phyloP scores from a whole-genome alignment of 2,329 filamentous ascomycete genomes.

The Ophiobolus disseminans region DNA sequence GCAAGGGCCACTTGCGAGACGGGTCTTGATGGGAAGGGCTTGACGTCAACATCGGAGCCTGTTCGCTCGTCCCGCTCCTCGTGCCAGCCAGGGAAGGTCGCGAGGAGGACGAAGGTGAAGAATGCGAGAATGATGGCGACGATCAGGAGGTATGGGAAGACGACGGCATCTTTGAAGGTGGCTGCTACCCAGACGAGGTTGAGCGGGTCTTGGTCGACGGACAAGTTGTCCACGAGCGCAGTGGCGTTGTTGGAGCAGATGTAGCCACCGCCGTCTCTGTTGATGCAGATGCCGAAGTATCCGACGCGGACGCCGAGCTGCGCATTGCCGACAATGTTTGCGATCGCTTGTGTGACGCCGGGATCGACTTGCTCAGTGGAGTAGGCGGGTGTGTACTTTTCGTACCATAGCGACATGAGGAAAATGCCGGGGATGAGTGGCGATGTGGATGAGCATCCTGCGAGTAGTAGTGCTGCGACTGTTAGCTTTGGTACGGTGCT shows the following conservation, averaged over 20 bases:
- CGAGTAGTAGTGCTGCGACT: conserved; percentile 78
- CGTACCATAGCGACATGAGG: conserved; percentile 96
- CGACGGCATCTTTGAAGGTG: conserved; percentile 98
- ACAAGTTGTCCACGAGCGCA: conserved; percentile 85
- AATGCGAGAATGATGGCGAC: conserved; percentile 98
- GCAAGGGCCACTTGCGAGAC: conserved; percentile 93
- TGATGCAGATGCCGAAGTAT: conserved; percentile 98
- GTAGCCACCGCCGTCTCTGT: conserved; percentile 87
- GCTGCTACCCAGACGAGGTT: conserved; percentile 97
- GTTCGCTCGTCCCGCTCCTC: conserved; percentile 79
- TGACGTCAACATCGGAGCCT: conserved; percentile 87
- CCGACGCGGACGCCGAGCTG: conserved; percentile 89
- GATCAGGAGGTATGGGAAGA: conserved; percentile 98
- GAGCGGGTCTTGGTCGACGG: conserved; percentile 89
- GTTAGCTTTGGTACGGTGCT: conserved; percentile 31
- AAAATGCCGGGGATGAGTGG: conserved; percentile 95
- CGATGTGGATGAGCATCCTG: conserved; percentile 95
- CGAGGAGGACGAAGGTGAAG: conserved; percentile 90
- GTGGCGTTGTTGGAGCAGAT: conserved; percentile 98
- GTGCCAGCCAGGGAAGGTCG: conserved; percentile 97
- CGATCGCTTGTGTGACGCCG: conserved; percentile 81
- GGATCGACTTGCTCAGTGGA: conserved; percentile 90
- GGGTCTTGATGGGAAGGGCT: conserved; percentile 89
- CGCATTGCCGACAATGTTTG: conserved; percentile 86
- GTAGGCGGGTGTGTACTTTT: conserved; percentile 81